Base-by-base conservation (phyloP, 2,329 filamentous ascomycete species). In the Grosmannia clavigera region DNA sequence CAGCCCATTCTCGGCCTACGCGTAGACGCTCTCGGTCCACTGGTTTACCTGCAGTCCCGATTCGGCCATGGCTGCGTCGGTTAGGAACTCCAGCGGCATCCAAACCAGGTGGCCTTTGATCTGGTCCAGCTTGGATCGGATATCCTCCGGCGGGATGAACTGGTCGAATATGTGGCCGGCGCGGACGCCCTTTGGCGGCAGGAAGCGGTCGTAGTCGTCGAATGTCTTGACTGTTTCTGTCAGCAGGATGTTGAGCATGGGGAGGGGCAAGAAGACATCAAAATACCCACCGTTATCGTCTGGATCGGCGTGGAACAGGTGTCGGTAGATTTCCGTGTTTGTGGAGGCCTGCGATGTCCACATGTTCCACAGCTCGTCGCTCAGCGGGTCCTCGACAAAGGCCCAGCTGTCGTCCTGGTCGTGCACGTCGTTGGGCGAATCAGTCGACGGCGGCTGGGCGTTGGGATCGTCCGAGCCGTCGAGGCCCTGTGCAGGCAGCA, bases 61-160 rank as follows among this genome's bases (percentile, higher is more conserved):
- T 75, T 96, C 92, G 0, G 92, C 92, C 91, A 97, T 95, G 67
- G 89, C 81, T 0, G 86, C 90, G 64, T 95, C 85, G 67, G 82
- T 79, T 69, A 97, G 73, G 70, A 96, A 97, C 54, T 91, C 83
- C 67, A 97, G 72, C n/a, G 91, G 91, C 85, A 96, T 92, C 89
- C 90, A 95, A 7, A 97, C 92, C 50, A 97, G 72, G 75, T 97
- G 92, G 0, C 92, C 92, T 74, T 84, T 86, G 65, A 97, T 83
- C 68, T 86, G 79, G 67, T 90, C 85, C 57, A 97, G 76, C 71
- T 92, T 90, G 65, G 79, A 71, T 19, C 88, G 81, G 7, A 94
- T 84, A 60, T 95, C 86, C 29, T 85, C 78, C 0, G 84, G 81
- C 0, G 88, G 86, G 70, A 87, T 80, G 72, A 87, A 90, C 61